These are phyloP conservation scores for Hypoxylon sp. DNA, from an alignment of 2,329 filamentous ascomycete genomes.

Conservation along the genomic window DNA sequence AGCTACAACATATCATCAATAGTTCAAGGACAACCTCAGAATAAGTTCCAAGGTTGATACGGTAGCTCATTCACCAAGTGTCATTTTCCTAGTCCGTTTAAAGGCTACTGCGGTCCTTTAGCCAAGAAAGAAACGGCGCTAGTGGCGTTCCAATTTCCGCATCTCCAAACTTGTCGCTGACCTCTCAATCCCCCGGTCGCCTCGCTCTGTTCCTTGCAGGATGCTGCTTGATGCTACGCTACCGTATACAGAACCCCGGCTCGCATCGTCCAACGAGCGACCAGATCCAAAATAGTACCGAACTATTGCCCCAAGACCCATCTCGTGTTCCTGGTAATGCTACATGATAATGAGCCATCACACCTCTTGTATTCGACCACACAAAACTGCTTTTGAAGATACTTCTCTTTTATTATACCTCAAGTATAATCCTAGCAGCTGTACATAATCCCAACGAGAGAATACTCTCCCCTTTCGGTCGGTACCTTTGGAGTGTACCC, in stretches of 20 bases:
- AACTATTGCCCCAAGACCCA: conserved; percentile 43
- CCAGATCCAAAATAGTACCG: conserved; percentile 39
- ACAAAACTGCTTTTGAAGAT: conserved; percentile 11
- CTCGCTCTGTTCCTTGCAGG: conserved; percentile 46
- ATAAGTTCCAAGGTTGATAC: not conserved
- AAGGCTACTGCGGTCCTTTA: conserved; percentile 25
- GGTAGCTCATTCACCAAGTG: conserved; percentile 9
- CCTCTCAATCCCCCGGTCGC: conserved; percentile 29
- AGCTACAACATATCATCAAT: conserved; percentile 3
- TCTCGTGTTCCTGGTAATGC: conserved; percentile 43
- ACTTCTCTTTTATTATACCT: conserved; percentile 9
- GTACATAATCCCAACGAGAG: conserved; percentile 12
- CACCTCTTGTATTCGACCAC: conserved; percentile 30
- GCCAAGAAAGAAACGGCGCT: conserved; percentile 37
- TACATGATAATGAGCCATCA: conserved; percentile 34
- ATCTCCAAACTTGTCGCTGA: conserved; percentile 27
- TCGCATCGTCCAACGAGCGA: conserved; percentile 37
- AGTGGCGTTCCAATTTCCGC: conserved; percentile 48
- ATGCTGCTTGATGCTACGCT: conserved; percentile 31
- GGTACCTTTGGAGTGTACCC: conserved; percentile 18
- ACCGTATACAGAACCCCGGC: conserved; percentile 30
- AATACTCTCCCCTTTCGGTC: conserved; percentile 27
- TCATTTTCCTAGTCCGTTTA: conserved; percentile 5
- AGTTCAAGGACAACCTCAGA: conserved; percentile 8
- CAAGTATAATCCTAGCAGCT: conserved; percentile 26